Evolutionary conservation across 2,329 filamentous ascomycete species (phyloP), one percentile per base, ranked within the genome.

Genomic region (Colletotrichum sublineola): DNA sequence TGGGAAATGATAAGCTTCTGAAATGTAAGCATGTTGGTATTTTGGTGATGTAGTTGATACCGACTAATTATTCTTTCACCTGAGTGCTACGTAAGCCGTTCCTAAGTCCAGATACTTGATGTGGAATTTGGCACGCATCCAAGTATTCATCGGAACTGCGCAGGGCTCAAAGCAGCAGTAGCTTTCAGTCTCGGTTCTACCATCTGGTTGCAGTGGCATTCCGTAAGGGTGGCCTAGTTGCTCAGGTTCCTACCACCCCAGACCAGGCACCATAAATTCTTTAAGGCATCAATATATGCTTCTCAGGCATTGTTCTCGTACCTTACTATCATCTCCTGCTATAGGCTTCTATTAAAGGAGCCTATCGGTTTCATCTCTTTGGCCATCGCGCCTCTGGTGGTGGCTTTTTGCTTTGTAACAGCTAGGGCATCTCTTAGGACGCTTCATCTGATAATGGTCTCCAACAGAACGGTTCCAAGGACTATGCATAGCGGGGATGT

Each of bases 291-390:
- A 89, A 90, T 5, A 85, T 82, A 75, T 80, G 80, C 44, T 84
- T 94, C 63, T 88, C 91, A 1, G 86, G 91, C 79, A 85, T 87
- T 53, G 86, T 93, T 29, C 82, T 93, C 36, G 89, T 89, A 14
- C 86, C 94, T 48, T 94, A 94, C 80, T 93, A 92, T 77, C 89
- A 92, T 71, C 89, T 92, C 14, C 84, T 94, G 12, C 3, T 88
- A 93, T 80, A 89, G 90, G 50, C 84, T 93, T 18, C 91, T 91
- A 0, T 87, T 90, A 1, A 85, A 88, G 61, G 92, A 93, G 77
- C 88, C 90, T 67, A 90, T 93, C 55, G 90, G 93, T 12, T 91
- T 88, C 2, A 88, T 90, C 8, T 92, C 93, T 75, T 81, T 94
- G 0, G 91, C 92, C 0, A 83, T 93, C 0, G 91, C 92, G 0